Conservation (phyloP, 768 basidiomycete species). For the Tephrocybe rancida region DNA sequence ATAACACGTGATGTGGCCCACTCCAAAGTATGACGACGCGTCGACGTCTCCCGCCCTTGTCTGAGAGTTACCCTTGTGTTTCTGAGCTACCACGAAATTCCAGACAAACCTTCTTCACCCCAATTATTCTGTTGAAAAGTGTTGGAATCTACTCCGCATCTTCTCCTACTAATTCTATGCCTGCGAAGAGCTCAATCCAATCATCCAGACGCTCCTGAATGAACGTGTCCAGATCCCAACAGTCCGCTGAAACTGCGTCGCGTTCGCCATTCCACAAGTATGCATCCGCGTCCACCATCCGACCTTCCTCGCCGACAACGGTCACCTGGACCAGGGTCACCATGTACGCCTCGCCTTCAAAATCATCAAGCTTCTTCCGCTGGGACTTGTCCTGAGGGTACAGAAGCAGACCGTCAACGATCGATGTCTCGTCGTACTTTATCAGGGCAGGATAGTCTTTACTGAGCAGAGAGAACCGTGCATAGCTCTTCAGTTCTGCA, state of each 20-base stretch:
- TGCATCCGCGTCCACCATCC: slow-evolving; percentile 16
- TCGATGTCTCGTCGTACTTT: slow-evolving; percentile 9
- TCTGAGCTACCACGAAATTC: too few relatives aligned
- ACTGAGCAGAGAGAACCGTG: too few relatives aligned
- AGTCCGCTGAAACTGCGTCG: slow-evolving; percentile 8
- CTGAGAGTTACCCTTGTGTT: too few relatives aligned
- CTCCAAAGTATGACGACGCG: too few relatives aligned
- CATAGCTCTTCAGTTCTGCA: too few relatives aligned
- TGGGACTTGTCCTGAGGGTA: slow-evolving; percentile 21
- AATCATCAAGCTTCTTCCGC: slow-evolving; percentile 23
- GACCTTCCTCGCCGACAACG: slow-evolving; percentile 7
- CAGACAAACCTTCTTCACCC: too few relatives aligned
- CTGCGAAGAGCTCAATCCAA: slow-evolving; percentile 22
- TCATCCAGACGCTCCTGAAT: slow-evolving; percentile 19
- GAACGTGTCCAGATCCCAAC: slow-evolving; percentile 20
- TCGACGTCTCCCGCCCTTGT: too few relatives aligned
- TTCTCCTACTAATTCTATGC: slow-evolving; percentile 28
- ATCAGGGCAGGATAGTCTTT: background rate
- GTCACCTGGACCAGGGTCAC: slow-evolving; percentile 13
- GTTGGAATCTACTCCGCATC: too few relatives aligned
- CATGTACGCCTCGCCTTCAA: slow-evolving; percentile 22
- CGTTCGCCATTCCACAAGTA: slow-evolving; percentile 18
- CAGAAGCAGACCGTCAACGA: slow-evolving; percentile 22
- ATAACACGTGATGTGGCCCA: too few relatives aligned
- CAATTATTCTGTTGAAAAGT: too few relatives aligned